Evolutionary conservation across 75 land plant genomes (phyloP).

Genomic region (Pseudotsuga menziesii): DNA sequence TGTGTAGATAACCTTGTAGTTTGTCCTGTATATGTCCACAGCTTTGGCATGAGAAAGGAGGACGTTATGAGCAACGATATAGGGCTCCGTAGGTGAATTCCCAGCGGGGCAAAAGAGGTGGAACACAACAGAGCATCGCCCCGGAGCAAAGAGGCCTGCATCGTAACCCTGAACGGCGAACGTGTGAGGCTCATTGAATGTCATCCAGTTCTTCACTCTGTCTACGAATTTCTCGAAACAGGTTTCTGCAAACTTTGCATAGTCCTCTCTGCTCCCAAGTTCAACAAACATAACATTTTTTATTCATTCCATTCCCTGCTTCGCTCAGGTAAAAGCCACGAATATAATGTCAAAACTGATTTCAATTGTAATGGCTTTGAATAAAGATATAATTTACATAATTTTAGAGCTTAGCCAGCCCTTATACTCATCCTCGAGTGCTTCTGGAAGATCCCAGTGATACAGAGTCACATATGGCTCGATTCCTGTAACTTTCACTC

Average conservation of each 20-base stretch:
- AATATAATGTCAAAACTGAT: too few species aligned
- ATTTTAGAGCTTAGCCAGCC: constrained; percentile 32
- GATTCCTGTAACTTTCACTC: constrained; percentile 18
- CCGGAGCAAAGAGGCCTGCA: constrained; percentile 69
- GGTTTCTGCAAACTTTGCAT: constrained; percentile 58
- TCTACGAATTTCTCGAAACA: constrained; percentile 79
- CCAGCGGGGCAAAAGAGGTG: constrained; percentile 41
- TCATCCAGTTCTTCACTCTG: constrained; percentile 85
- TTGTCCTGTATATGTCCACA: constrained; percentile 49
- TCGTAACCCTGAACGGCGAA: constrained; percentile 74
- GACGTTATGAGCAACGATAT: constrained; percentile 75
- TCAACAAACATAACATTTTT: too few species aligned
- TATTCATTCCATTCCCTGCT: too few species aligned
- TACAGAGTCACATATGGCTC: constrained; percentile 31
- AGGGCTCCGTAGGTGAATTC: constrained; percentile 79
- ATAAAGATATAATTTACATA: constrained; percentile 8
- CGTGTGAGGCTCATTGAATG: constrained; percentile 87
- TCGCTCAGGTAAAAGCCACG: too few species aligned
- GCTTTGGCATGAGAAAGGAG: constrained; percentile 63
- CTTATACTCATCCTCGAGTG: constrained; percentile 27
- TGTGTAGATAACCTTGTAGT: constrained; percentile 21
- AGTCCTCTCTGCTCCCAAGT: constrained; percentile 47
- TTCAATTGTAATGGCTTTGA: too few species aligned
- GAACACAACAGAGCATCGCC: constrained; percentile 65
- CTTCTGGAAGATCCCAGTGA: constrained; percentile 42